These are phyloP conservation scores for Obelidium mucronatum DNA, from an alignment of 192 early-diverging fungal genomes.

Conservation along the genomic window DNA sequence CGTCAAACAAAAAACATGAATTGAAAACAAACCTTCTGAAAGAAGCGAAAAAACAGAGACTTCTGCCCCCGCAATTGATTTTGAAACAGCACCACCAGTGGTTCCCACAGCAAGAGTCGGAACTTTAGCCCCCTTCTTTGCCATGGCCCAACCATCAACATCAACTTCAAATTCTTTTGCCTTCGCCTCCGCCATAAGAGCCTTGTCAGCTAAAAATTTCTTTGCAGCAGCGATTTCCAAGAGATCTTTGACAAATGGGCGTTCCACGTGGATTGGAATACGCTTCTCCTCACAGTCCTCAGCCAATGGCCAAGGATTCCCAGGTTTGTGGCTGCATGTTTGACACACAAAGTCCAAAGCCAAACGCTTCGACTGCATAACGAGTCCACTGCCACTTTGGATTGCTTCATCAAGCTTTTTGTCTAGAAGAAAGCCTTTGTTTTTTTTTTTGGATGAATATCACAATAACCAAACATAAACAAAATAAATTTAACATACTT, in stretches of 20 bases:
- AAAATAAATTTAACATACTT: not conserved
- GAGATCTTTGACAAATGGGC: slow-evolving; percentile 29
- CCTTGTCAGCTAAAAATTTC: not conserved
- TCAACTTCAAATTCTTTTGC: not conserved
- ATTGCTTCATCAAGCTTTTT: not conserved
- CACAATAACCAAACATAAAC: not conserved
- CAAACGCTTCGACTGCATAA: not conserved
- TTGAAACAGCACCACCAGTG: no score
- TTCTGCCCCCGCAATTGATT: no score
- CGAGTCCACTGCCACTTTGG: not conserved
- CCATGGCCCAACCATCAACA: not conserved
- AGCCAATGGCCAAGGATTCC: not conserved
- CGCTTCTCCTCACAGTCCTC: not conserved
- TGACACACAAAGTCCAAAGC: not conserved
- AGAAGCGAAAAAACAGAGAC: no score
- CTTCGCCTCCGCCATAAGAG: not conserved
- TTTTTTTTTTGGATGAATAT: not conserved
- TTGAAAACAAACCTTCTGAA: no score
- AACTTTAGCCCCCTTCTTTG: not conserved
- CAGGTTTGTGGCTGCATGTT: slow-evolving; percentile 14
- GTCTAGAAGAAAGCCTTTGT: slow-evolving; percentile 25
- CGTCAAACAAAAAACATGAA: no score
- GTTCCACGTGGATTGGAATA: slow-evolving; percentile 1
- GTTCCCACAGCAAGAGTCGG: not conserved
- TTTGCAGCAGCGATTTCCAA: slow-evolving; percentile 31